Base-by-base conservation (phyloP, 2,329 filamentous ascomycete genomes). In the Amesomyces nigricolor region DNA sequence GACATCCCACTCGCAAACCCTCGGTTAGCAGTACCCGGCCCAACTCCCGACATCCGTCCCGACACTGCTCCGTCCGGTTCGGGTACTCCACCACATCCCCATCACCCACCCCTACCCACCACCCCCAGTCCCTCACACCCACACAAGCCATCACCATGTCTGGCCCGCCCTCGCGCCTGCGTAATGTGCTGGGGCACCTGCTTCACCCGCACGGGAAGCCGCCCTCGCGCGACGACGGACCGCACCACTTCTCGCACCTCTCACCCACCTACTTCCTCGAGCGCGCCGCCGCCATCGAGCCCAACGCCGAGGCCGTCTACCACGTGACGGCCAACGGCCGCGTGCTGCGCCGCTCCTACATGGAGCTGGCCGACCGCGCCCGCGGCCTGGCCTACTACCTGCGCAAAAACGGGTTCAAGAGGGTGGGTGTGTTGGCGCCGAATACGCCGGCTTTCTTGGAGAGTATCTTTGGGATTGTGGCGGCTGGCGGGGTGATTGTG, bases 391-490 rank as follows among this genome's bases (percentile, higher is more conserved):
- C 91, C 13, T 97, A 95, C 72, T 97, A 87, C 69, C 69, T 99
- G 54, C 81, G 81, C 63, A 89, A 88, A 69, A 82, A 88, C 66
- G 79, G 81, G 4, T 84, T 83, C 66, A 86, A 83, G 65, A 80
- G 88, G 57, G 87, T 97, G 5, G 94, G 94, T 6, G 86, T 99
- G 47, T 77, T 99, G 10, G 86, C 85, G 8, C 89, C 94, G 3
- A 99, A 99, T 69, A 99, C 94, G 1, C 94, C 94, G 0, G 91
- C 91, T 0, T 97, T 97, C 65, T 77, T 99, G 29, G 92, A 97
- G 72, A 82, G 85, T 6, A 89, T 96, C 59, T 99, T 89, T 67
- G 94, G 88, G 1, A 87, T 96, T 63, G 86, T 85, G 0, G 91
- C 88, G 1, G 88, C 88, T 0, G 90, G 90, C 1, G 88, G 79